A percentile compares a stretch with the other conserved stretches of the same genome.
phyloP scores from a whole-genome alignment of 2,329 filamentous ascomycete species.

The Graphiopsis chlorocephala region DNA sequence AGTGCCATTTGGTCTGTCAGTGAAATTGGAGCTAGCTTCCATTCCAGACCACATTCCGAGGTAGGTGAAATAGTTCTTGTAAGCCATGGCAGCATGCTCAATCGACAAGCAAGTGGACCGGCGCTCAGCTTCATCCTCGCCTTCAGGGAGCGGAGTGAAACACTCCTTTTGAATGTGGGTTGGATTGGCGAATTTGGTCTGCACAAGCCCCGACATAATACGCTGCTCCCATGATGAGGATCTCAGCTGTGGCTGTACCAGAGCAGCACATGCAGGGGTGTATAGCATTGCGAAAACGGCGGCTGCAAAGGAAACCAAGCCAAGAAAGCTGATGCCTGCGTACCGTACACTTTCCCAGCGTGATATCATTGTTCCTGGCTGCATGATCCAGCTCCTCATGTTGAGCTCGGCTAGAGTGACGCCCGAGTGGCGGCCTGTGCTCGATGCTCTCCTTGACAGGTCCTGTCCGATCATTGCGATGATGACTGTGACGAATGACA shows the following conservation, averaged over 20 bases:
- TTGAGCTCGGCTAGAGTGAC: conserved; percentile 73
- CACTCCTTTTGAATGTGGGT: conserved; percentile 57
- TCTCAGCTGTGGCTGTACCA: conserved; percentile 71
- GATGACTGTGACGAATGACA: conserved; percentile 75
- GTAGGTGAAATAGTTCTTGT: conserved; percentile 65
- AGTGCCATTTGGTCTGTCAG: conserved; percentile 56
- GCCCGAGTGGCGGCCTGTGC: conserved; percentile 51
- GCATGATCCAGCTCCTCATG: conserved; percentile 67
- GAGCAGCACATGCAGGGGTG: conserved; percentile 70
- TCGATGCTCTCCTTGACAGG: conserved; percentile 66
- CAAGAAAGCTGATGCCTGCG: conserved; percentile 62
- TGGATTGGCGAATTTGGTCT: conserved; percentile 62
- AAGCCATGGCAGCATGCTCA: conserved; percentile 66
- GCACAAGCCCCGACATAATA: conserved; percentile 56
- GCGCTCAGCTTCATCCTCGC: conserved; percentile 40
- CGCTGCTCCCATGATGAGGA: conserved; percentile 52
- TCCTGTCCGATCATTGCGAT: conserved; percentile 73
- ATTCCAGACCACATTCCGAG: conserved; percentile 35
- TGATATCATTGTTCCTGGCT: conserved; percentile 64
- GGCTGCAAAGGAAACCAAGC: conserved; percentile 61
- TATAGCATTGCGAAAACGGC: conserved; percentile 69
- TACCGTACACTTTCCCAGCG: conserved; percentile 65
- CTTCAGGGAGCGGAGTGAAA: conserved; percentile 55
- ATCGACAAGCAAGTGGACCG: conserved; percentile 64
- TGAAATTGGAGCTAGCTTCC: conserved; percentile 35